Conservation (phyloP, 352 stramenopile species). For the Phytophthora sp. region DNA sequence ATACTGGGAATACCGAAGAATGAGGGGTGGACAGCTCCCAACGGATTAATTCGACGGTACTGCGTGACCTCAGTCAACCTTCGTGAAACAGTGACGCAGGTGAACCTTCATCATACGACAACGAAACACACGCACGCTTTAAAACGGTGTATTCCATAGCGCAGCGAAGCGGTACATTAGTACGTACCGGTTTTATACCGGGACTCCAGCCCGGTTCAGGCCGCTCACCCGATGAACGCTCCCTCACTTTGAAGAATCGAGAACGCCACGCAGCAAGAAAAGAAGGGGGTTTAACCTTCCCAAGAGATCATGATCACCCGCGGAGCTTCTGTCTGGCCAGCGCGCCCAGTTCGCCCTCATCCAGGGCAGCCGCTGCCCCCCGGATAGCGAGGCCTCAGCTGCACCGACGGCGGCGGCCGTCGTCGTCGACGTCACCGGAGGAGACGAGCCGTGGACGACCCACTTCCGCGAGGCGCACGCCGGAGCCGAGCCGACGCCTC, state of each 20-base stretch:
- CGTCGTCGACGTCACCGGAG: constrained; percentile 13
- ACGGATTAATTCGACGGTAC: too few species aligned
- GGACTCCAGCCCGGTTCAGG: too few species aligned
- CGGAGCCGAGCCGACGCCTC: constrained; percentile 1
- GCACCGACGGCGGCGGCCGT: neutral
- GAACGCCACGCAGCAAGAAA: constrained; percentile 7
- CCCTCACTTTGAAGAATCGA: constrained; percentile 2
- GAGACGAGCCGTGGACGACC: constrained; percentile 3
- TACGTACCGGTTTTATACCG: too few species aligned
- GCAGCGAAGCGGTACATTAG: too few species aligned
- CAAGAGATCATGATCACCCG: constrained; percentile 6
- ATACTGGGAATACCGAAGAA: too few species aligned
- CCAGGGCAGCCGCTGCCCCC: neutral
- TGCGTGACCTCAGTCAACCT: too few species aligned
- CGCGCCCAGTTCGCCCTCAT: constrained; percentile 4
- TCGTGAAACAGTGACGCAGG: too few species aligned
- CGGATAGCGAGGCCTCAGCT: constrained; percentile 7
- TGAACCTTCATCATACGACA: too few species aligned
- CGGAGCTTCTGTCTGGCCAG: neutral
- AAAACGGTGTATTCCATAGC: too few species aligned
- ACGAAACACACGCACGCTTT: too few species aligned
- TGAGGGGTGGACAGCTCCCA: too few species aligned
- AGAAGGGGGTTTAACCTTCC: neutral
- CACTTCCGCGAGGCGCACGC: too few species aligned
- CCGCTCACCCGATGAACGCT: neutral